Evolutionary conservation across 805 yeast species (phyloP).

Genomic region (Torulaspora quercuum): DNA sequence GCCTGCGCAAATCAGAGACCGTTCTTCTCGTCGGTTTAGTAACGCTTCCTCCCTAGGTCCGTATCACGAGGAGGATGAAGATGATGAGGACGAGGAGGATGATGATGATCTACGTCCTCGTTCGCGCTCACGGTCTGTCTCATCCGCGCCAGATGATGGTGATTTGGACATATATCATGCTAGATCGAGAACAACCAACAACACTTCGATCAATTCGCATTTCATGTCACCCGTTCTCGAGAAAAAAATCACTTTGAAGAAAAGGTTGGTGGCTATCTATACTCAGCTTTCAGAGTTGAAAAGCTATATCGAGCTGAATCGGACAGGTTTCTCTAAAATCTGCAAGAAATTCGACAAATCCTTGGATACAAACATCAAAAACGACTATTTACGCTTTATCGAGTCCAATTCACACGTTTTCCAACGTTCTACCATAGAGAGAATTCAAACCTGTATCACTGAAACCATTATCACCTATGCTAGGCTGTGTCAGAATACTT

Average conservation of each 20-base stretch:
- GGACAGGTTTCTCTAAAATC: slow-evolving; percentile 85
- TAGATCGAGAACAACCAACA: slow-evolving; percentile 16
- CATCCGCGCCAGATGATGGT: slow-evolving; percentile 11
- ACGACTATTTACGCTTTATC: slow-evolving; percentile 52
- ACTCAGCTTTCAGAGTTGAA: slow-evolving; percentile 77
- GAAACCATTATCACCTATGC: slow-evolving; percentile 55
- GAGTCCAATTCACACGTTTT: slow-evolving; percentile 54
- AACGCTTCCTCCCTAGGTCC: slow-evolving; percentile 10
- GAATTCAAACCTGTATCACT: slow-evolving; percentile 53
- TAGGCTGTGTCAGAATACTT: slow-evolving; percentile 32
- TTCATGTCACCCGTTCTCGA: slow-evolving; percentile 26
- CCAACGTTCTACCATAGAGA: slow-evolving; percentile 43
- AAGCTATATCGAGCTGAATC: slow-evolving; percentile 78
- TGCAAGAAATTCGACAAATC: slow-evolving; percentile 90
- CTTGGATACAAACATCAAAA: slow-evolving; percentile 56
- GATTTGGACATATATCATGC: slow-evolving; percentile 13
- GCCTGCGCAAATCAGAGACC: slow-evolving; percentile 17
- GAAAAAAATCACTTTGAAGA: slow-evolving; percentile 56
- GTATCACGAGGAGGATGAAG: slow-evolving; percentile 5
- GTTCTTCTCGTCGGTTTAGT: slow-evolving; percentile 16
- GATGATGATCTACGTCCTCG: slow-evolving; percentile 7
- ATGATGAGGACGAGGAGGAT: slow-evolving; percentile 12
- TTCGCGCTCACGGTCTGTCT: slow-evolving; percentile 8
- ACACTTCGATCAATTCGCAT: slow-evolving; percentile 8
- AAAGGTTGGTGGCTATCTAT: slow-evolving; percentile 60